These are phyloP conservation scores for Cercospora sp. DNA, from an alignment of 2,329 filamentous ascomycete species.

Conservation along the genomic window DNA sequence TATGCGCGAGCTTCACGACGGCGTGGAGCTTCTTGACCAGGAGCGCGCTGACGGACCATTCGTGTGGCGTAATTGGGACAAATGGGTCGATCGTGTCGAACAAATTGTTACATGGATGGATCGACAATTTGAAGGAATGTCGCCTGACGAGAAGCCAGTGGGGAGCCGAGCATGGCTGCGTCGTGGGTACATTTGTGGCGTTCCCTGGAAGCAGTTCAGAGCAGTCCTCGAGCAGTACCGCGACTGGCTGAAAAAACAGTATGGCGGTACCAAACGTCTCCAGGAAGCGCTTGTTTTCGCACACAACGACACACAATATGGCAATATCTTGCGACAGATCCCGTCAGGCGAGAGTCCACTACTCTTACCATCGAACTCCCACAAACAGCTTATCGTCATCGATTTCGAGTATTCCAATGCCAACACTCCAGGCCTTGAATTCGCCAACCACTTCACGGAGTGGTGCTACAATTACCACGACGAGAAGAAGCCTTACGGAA, in stretches of 20 bases:
- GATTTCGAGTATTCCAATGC: constrained; percentile 97
- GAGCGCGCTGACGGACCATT: constrained; percentile 78
- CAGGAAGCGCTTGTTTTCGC: constrained; percentile 82
- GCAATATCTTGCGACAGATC: constrained; percentile 84
- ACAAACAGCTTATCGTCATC: constrained; percentile 95
- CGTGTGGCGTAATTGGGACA: constrained; percentile 93
- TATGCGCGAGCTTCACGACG: constrained; percentile 93
- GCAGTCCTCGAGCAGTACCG: constrained; percentile 75
- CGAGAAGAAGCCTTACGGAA: constrained; percentile 58
- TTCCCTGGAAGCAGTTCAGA: constrained; percentile 78
- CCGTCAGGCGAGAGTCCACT: constrained; percentile 74
- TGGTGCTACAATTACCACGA: constrained; percentile 99
- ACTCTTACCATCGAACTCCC: constrained; percentile 83
- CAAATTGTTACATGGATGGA: constrained; percentile 61
- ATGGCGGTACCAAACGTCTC: constrained; percentile 66
- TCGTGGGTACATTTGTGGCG: constrained; percentile 78
- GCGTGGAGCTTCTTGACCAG: constrained; percentile 77
- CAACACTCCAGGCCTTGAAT: constrained; percentile 82
- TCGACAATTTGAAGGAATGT: constrained; percentile 55
- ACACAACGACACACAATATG: constrained; percentile 99
- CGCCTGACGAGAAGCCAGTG: constrained; percentile 45
- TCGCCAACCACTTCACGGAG: constrained; percentile 96
- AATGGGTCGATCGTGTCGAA: constrained; percentile 72
- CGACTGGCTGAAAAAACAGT: constrained; percentile 67
- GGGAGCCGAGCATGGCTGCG: constrained; percentile 62